These are phyloP conservation scores for Pachysandra terminalis DNA, from an alignment of 164 flowering plant species.

Conservation along the genomic window DNA sequence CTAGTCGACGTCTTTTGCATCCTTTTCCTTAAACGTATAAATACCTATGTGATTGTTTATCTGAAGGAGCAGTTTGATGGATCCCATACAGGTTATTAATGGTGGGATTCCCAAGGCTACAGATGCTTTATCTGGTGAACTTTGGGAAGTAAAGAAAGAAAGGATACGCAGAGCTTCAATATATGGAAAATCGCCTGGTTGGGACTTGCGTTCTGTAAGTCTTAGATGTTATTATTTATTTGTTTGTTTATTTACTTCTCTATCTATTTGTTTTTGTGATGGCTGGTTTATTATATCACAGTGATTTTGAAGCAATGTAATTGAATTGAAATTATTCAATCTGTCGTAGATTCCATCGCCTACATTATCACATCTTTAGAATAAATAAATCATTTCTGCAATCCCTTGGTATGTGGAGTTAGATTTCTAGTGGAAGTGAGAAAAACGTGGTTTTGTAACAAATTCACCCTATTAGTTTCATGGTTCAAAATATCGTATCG, in stretches of 20 bases:
- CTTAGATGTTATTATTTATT: not conserved
- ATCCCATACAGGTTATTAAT: constrained; percentile 45
- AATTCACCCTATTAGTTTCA: too few species aligned
- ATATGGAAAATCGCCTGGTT: constrained; percentile 80
- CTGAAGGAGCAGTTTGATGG: constrained; percentile 1
- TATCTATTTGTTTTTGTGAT: not conserved
- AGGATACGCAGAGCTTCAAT: constrained; percentile 75
- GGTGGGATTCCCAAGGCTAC: constrained; percentile 72
- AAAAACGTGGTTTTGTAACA: too few species aligned
- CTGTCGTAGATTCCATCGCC: too few species aligned
- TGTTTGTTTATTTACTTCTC: not conserved
- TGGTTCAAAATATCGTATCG: too few species aligned
- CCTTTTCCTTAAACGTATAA: not conserved
- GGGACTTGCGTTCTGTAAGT: constrained; percentile 99
- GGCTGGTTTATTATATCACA: too few species aligned
- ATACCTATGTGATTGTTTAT: not conserved
- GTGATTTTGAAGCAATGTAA: too few species aligned
- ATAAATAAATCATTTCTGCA: too few species aligned
- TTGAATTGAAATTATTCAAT: too few species aligned
- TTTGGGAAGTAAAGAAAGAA: constrained; percentile 87
- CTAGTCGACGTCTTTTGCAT: constrained; percentile 3
- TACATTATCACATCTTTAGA: too few species aligned
- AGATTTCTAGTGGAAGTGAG: too few species aligned
- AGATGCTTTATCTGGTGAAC: constrained; percentile 96
- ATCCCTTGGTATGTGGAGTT: too few species aligned